Evolutionary conservation across 23 red algal genomes (phyloP).

Genomic region (Chondrus crispus): DNA sequence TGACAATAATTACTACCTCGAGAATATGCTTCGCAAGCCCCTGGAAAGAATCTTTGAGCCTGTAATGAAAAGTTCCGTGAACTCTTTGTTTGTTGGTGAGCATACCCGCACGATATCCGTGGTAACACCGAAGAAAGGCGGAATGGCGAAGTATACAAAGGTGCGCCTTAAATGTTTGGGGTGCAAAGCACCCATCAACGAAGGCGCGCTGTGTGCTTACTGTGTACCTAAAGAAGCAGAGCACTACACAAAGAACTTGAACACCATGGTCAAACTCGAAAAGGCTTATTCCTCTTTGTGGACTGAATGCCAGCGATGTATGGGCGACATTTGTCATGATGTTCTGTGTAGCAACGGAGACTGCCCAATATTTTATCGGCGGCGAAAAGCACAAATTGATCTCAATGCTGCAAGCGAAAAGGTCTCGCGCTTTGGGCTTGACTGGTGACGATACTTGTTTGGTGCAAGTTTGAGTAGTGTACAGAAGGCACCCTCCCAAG

Average conservation of each 20-base stretch:
- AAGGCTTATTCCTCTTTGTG: conserved; percentile 77
- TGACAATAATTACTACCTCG: conserved; percentile 93
- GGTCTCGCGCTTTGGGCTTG: conserved; percentile 71
- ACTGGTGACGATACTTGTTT: conserved; percentile 87
- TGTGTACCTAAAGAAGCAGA: conserved; percentile 72
- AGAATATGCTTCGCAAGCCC: conserved; percentile 99
- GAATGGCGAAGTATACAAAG: conserved; percentile 87
- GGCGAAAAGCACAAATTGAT: conserved; percentile 91
- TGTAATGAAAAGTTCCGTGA: conserved; percentile 53
- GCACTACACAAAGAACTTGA: conserved; percentile 58
- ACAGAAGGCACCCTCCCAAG: too few species aligned
- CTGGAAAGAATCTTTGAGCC: conserved; percentile 96
- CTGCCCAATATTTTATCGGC: conserved; percentile 98
- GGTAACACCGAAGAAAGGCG: conserved; percentile 79
- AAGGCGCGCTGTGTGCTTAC: conserved; percentile 76
- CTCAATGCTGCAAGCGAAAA: conserved; percentile 64
- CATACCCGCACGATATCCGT: conserved; percentile 88
- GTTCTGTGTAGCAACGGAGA: conserved; percentile 98
- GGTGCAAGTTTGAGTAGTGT: too few species aligned
- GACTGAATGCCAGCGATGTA: conserved; percentile 99
- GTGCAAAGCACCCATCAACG: conserved; percentile 68
- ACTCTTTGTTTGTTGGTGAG: conserved; percentile 82
- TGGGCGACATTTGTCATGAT: conserved; percentile 95
- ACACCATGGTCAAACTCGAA: conserved; percentile 48
- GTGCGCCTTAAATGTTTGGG: conserved; percentile 78